These are phyloP conservation scores for Tulasnella sp. DNA, from an alignment of 768 basidiomycete genomes.

Conservation along the genomic window DNA sequence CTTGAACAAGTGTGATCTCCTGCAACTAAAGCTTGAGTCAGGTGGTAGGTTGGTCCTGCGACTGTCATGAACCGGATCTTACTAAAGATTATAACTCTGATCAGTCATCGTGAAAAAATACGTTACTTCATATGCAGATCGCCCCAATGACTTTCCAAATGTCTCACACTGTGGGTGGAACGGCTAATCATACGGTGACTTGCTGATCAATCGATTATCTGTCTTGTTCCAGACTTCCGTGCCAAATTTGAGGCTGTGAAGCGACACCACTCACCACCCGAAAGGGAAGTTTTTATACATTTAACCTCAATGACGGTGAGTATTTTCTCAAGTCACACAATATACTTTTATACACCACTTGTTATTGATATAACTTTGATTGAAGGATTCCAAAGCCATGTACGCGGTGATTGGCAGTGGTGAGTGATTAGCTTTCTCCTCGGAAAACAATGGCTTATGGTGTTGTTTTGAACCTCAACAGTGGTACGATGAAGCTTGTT, in stretches of 20 bases:
- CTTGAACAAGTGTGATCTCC: slow-evolving; percentile 59
- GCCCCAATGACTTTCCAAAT: neutral
- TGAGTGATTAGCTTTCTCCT: neutral
- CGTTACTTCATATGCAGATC: slow-evolving; percentile 34
- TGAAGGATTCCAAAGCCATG: slow-evolving; percentile 1
- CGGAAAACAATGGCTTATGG: neutral
- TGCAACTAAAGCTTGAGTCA: slow-evolving; percentile 55
- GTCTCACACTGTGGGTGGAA: slow-evolving; percentile 4
- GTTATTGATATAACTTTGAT: too few species aligned
- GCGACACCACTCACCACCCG: slow-evolving; percentile 5
- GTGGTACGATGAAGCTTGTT: too few species aligned
- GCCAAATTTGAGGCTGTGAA: slow-evolving; percentile 12
- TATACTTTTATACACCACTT: too few species aligned
- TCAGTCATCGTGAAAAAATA: slow-evolving; percentile 53
- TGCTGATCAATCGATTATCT: neutral
- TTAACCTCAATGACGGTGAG: slow-evolving; percentile 10
- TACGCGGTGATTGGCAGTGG: neutral
- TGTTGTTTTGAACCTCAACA: too few species aligned
- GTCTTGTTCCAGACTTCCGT: slow-evolving; percentile 10
- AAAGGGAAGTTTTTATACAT: slow-evolving; percentile 8
- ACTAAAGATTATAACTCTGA: neutral
- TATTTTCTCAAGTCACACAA: too few species aligned
- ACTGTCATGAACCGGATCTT: neutral
- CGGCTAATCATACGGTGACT: neutral
- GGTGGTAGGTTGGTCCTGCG: slow-evolving; percentile 28